Base-by-base conservation (phyloP, 2,329 filamentous ascomycete species). In the Trichoderma breve region DNA sequence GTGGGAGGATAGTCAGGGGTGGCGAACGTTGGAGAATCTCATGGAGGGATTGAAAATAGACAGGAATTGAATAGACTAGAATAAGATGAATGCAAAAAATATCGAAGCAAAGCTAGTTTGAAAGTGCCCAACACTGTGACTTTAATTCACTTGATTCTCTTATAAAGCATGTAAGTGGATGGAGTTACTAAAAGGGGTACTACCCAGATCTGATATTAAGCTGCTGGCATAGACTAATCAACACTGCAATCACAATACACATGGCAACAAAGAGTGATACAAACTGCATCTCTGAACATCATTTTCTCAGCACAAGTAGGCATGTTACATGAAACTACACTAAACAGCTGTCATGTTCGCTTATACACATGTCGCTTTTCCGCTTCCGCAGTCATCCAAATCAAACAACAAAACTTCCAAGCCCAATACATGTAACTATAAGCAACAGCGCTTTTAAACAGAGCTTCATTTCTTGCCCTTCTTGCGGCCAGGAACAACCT, bases 401-500 rank as follows among this genome's bases (percentile, higher is more conserved):
- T 32, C 39, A 21, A 21, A 51, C 30, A 24, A 34, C 12, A 36
- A 61, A 14, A 24, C 2, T 14, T 15, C n/a, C n/a, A 21, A 51
- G 66, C 28, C 34, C 34, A 51, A 61, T 1, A 61, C 15, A 70
- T 18, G 14, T 1, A 28, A 32, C 11, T 24, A 60, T 32, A 60
- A 65, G 26, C 60, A 64, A 24, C 36, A 43, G 6, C 26, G 7
- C 68, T 28, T 55, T 55, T 57, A n/a, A 21, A 21, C 8, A 36
- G n/a, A 18, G 26, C 61, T 75, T 78, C 84, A 91, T 86, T 91
- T 94, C 86, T 92, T 92, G 79, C 92, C 91, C 89, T 97, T 97
- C 90, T 98, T 98, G 82, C 96, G 95, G 74, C 91, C 88, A 15
- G 93, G 90, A 12, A 98, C 95, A 68, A 98, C 93, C 86, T 96